Conservation (phyloP, 169 alveolate genomes). For the Pseudocohnilembus persalinus region DNA sequence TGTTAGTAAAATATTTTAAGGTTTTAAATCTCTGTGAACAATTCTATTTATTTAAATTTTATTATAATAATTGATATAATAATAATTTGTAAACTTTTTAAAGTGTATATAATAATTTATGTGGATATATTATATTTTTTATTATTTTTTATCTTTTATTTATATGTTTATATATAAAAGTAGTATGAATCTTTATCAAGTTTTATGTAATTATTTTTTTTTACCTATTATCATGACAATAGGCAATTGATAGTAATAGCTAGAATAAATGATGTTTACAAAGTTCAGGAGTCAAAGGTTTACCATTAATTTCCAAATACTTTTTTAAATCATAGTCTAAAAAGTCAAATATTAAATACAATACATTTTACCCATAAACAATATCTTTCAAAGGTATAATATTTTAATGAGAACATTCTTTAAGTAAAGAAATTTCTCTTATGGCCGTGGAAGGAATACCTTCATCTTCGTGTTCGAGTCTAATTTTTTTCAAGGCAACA, state of each 20-base stretch:
- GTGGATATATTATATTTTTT: too few relatives aligned
- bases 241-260: constrained; percentile 48
- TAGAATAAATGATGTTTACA: constrained; percentile 18
- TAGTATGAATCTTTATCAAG: neutral
- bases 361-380: constrained; percentile 61
- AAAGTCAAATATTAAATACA: constrained; percentile 71
- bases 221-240: constrained; percentile 54
- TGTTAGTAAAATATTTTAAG: constrained; percentile 77
- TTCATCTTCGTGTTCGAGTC: constrained; percentile 84
- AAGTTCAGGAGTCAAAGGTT: constrained; percentile 50
- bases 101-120: too few relatives aligned
- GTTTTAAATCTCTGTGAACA: constrained; percentile 84
- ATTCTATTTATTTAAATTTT: constrained; percentile 69
- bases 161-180: too few relatives aligned
- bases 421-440: constrained; percentile 82
- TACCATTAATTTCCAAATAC: constrained; percentile 55
- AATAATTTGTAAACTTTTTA: too few relatives aligned
- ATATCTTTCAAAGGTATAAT: constrained; percentile 92
- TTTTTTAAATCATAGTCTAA: constrained; percentile 71
- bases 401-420: constrained; percentile 89
- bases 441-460: constrained; percentile 89
- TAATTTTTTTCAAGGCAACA: constrained; percentile 94
- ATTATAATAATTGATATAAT: neutral
- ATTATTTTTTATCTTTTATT: too few relatives aligned
- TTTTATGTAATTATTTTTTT: too few relatives aligned